Conservation (phyloP, 768 basidiomycete genomes). For the Lactarius tabidus region DNA sequence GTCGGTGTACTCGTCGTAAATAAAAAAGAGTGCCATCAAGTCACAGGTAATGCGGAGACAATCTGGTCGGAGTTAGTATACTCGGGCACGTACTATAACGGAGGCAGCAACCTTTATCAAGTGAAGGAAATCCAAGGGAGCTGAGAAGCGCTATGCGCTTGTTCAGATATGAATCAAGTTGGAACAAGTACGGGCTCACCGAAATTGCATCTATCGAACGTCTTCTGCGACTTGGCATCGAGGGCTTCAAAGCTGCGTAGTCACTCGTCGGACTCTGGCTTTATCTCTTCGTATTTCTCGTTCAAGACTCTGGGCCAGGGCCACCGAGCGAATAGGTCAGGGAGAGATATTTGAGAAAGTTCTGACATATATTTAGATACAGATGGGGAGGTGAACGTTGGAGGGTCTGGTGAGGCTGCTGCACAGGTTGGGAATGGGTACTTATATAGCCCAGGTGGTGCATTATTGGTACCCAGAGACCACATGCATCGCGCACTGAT, state of each 20-base stretch:
- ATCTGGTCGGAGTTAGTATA: not conserved
- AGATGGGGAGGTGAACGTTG: not conserved
- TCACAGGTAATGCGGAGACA: constrained; percentile 40
- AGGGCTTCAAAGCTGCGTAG: constrained; percentile 37
- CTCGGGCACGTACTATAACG: not conserved
- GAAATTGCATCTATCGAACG: constrained; percentile 41
- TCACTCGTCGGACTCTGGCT: constrained; percentile 38
- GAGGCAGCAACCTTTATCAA: constrained; percentile 30
- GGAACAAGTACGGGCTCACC: not conserved
- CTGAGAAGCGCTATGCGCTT: constrained; percentile 34
- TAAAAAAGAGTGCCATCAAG: constrained; percentile 48
- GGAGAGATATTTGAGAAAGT: constrained; percentile 27
- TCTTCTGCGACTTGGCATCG: constrained; percentile 33
- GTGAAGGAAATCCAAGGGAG: constrained; percentile 35
- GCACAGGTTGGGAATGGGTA: not conserved
- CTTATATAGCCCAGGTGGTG: not conserved
- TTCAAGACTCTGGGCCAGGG: constrained; percentile 42
- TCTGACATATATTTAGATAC: not conserved
- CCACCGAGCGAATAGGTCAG: constrained; percentile 39
- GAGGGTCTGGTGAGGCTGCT: not conserved
- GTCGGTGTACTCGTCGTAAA: constrained; percentile 51
- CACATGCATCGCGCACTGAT: too few species aligned
- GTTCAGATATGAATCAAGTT: not conserved
- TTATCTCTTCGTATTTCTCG: constrained; percentile 34
- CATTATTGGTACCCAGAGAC: too few species aligned